A percentile compares a stretch with the other conserved stretches of the same genome.
Conservation (phyloP, 345 rosid species). For the Schrenkiella parvula region DNA sequence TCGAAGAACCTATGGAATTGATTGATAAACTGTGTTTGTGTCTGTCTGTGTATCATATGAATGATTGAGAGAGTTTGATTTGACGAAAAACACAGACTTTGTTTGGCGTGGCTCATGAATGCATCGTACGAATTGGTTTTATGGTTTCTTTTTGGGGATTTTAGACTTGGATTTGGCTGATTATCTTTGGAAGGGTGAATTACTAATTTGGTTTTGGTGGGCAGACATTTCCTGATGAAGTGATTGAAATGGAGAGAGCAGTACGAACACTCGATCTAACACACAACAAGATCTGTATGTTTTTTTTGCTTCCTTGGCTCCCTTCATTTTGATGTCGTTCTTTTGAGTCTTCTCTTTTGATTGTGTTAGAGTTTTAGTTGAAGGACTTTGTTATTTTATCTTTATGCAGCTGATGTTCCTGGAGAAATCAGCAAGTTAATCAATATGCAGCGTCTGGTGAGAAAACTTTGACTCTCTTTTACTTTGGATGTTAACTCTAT, state of each 20-base stretch:
- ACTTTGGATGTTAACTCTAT: not conserved
- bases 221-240: constrained; percentile 83
- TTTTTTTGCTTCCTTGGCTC: not conserved
- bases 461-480: constrained; percentile 8
- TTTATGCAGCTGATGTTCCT: constrained; percentile 81
- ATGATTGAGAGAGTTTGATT: not conserved
- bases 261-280: constrained; percentile 92
- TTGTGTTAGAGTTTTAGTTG: not conserved
- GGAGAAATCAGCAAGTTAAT: constrained; percentile 68
- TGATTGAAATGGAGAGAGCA: constrained; percentile 61
- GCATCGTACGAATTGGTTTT: not conserved
- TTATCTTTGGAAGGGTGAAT: not conserved
- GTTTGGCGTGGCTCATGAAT: not conserved
- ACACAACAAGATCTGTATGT: constrained; percentile 74
- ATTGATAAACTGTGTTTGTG: not conserved
- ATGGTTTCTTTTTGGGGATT: constrained; percentile 7
- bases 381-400: constrained; percentile 6
- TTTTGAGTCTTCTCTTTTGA: not conserved
- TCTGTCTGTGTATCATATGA: not conserved
- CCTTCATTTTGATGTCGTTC: not conserved
- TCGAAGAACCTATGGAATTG: not conserved
- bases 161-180: not conserved
- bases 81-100: constrained; percentile 2
- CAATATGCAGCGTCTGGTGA: constrained; percentile 91
- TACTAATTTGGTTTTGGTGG: constrained; percentile 23